These are phyloP conservation scores for Claviceps maximensis DNA, from an alignment of 2,329 filamentous ascomycete species.

Conservation along the genomic window DNA sequence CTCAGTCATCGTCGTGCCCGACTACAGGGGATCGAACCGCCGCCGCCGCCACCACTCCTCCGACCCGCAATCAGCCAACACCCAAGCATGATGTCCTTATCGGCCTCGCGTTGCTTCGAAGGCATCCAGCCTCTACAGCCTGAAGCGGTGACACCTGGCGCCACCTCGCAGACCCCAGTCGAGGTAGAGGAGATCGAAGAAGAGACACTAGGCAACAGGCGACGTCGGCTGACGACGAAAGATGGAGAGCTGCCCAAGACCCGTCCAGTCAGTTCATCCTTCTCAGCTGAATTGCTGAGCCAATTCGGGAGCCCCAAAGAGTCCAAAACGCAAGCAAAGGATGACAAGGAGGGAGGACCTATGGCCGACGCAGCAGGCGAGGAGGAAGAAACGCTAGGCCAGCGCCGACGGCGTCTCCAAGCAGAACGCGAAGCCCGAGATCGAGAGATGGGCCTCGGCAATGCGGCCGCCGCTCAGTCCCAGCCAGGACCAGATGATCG, in stretches of 20 bases:
- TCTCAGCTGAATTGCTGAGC: slow-evolving; percentile 55
- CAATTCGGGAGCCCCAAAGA: slow-evolving; percentile 38
- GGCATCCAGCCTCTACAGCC: not conserved
- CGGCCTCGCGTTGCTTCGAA: slow-evolving; percentile 10
- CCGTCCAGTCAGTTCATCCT: slow-evolving; percentile 49
- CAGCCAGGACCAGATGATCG: slow-evolving; percentile 9
- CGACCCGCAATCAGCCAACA: slow-evolving; percentile 26
- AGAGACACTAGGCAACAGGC: slow-evolving; percentile 53
- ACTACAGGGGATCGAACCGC: slow-evolving; percentile 49
- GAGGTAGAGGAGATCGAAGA: slow-evolving; percentile 45
- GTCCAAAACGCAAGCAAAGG: not conserved
- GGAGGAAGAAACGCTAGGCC: slow-evolving; percentile 67
- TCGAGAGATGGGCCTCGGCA: slow-evolving; percentile 33
- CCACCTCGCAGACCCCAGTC: slow-evolving; percentile 12
- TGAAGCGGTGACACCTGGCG: not conserved
- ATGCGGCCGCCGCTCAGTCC: slow-evolving; percentile 11
- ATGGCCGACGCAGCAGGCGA: not conserved
- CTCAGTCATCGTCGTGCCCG: slow-evolving; percentile 64
- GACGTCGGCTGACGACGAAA: slow-evolving; percentile 48
- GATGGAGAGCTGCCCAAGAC: slow-evolving; percentile 38
- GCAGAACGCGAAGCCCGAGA: slow-evolving; percentile 53
- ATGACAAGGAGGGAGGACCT: not conserved
- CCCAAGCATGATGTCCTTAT: slow-evolving; percentile 31
- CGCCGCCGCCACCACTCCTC: slow-evolving; percentile 21
- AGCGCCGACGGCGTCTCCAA: slow-evolving; percentile 61